These are phyloP conservation scores for Cladobotryum mycophilum DNA, from an alignment of 2,329 filamentous ascomycete species.

Conservation along the genomic window DNA sequence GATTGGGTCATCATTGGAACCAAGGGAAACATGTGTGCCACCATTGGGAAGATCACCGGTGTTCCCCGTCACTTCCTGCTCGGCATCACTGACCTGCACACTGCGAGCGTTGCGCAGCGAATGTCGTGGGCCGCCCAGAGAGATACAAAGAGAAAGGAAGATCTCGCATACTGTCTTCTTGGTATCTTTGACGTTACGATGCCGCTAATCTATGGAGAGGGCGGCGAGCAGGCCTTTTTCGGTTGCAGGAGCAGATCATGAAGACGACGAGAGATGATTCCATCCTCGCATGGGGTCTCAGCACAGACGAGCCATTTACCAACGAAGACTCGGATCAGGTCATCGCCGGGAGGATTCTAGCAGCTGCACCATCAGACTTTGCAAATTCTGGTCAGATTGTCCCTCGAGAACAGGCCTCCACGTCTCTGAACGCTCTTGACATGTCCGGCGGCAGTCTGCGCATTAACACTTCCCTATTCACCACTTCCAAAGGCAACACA, in stretches of 20 bases:
- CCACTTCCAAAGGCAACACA: background rate
- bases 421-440: slow-evolving; percentile 2
- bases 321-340: background rate
- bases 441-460: slow-evolving; percentile 9
- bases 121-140: slow-evolving; percentile 17
- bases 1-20: slow-evolving; percentile 12
- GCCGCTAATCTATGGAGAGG: slow-evolving; percentile 17
- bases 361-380: slow-evolving; percentile 6
- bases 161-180: slow-evolving; percentile 17
- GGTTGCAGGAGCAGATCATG: slow-evolving; percentile 16
- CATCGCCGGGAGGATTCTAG: background rate
- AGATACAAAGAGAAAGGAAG: slow-evolving; percentile 12
- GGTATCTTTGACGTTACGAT: slow-evolving; percentile 16
- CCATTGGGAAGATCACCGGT: slow-evolving; percentile 22
- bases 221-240: slow-evolving; percentile 13
- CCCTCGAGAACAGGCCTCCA: background rate
- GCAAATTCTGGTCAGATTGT: slow-evolving; percentile 8
- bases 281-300: slow-evolving; percentile 15
- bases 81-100: background rate
- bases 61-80: slow-evolving; percentile 16
- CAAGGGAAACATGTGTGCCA: slow-evolving; percentile 6
- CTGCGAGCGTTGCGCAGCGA: slow-evolving; percentile 16
- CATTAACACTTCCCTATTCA: background rate
- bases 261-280: slow-evolving; percentile 14
- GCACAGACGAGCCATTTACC: background rate